Conservation (phyloP, 163 green algal species). For the Scenedesmus sp. region DNA sequence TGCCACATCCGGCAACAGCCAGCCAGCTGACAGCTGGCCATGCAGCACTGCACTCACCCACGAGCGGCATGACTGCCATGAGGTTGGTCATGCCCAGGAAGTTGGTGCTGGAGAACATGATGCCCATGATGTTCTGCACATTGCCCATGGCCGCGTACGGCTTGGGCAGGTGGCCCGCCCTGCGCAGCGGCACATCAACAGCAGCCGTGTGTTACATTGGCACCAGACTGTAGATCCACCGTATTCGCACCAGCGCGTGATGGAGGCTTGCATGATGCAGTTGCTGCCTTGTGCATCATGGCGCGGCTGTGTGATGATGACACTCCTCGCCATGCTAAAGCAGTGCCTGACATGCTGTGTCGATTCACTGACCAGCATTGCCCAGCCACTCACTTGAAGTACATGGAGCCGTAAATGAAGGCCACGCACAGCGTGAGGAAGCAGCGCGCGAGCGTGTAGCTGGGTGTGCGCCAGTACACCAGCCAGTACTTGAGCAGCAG, state of each 20-base stretch:
- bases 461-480: conserved; percentile 60
- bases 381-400: conserved; percentile 5
- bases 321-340: neutral
- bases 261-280: neutral
- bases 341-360: neutral
- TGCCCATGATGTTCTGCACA: conserved; percentile 49
- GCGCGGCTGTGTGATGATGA: neutral
- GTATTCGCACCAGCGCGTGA: neutral
- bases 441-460: conserved; percentile 53
- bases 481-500: conserved; percentile 56
- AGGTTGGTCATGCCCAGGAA: conserved; percentile 86
- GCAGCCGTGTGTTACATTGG: neutral
- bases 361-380: neutral
- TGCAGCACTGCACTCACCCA: conserved; percentile 49
- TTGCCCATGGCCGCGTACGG: conserved; percentile 39
- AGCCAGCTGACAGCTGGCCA: neutral
- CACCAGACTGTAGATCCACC: too few relatives aligned
- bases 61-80: conserved; percentile 80
- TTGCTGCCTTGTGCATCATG: neutral
- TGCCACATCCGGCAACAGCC: neutral
- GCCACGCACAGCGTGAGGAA: conserved; percentile 41
- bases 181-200: neutral
- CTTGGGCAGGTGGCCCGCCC: neutral
- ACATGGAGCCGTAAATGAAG: conserved; percentile 48
- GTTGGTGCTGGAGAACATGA: conserved; percentile 56